Base-by-base conservation (phyloP, 257 asterid species). In the Datura wrightii region DNA sequence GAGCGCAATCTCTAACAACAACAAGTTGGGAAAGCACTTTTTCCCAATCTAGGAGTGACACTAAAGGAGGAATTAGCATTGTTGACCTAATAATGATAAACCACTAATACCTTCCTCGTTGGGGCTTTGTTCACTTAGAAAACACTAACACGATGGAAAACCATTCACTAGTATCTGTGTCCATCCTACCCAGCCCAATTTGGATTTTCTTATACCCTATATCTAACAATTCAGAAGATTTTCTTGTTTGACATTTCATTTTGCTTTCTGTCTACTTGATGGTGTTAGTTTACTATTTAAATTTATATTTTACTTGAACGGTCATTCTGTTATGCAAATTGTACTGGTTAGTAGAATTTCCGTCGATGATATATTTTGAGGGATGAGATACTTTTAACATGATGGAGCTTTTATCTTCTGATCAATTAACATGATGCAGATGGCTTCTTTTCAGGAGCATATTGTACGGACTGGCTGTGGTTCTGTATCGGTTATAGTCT, bases 401-500 rank as follows among this genome's bases (percentile, higher is more conserved):
- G 10, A 48, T 74, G 19, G 9, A 74, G 10, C 81, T 46, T 24
- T 24, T 74, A 48, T 48, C 44, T 74, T 50, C 8, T 76, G 44
- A 50, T 48, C 44, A 76, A 76, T 18, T 55, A 56, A 41, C 55
- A n/a, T 80, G 69, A 80, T 44, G 18, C n/a, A 81, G 39, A 60
- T 81, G 84, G 19, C 54, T n/a, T 81, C 62, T 79, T 87, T 65
- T 46, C 97, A 96, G 99, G 98, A 96, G 90, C 97, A 96, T 92
- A 86, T 87, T 74, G 89, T 96, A 78, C 91, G 89, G 60, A 94
- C 97, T 48, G 92, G 93, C 84, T 87, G 60, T 87, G 98, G 94
- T 83, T 92, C 97, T 85, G 93, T 94, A 67, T 94, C 97, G 78
- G 98, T 94, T 86, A 93, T 93, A 80, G 92, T 94, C 59, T 94